These are phyloP conservation scores for Funneliformis geosporum DNA, from an alignment of 192 early-diverging fungal genomes.

Conservation along the genomic window DNA sequence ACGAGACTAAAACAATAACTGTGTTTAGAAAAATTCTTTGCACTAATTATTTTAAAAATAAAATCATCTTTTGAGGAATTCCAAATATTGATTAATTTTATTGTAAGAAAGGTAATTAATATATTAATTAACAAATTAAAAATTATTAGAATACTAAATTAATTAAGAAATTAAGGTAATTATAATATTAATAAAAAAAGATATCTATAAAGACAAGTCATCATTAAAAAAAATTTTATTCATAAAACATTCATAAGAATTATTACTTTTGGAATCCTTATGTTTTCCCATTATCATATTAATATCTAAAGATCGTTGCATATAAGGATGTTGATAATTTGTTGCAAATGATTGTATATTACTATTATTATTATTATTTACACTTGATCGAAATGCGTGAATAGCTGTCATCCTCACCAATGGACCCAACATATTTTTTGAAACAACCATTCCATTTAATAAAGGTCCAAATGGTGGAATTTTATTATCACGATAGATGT, in stretches of 20 bases:
- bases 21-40: too few relatives aligned
- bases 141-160: too few relatives aligned
- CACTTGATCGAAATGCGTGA: slow-evolving; percentile 58
- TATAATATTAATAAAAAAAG: not conserved
- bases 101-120: too few relatives aligned
- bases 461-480: slow-evolving; percentile 88
- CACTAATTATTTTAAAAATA: too few relatives aligned
- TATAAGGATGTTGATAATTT: slow-evolving; percentile 58
- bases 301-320: slow-evolving; percentile 60
- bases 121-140: too few relatives aligned
- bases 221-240: slow-evolving; percentile 18
- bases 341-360: slow-evolving; percentile 16
- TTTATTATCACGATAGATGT: slow-evolving; percentile 49
- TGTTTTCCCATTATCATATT: slow-evolving; percentile 57
- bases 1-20: too few relatives aligned
- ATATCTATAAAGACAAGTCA: not conserved
- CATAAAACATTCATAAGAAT: slow-evolving; percentile 27
- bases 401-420: slow-evolving; percentile 83
- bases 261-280: slow-evolving; percentile 49
- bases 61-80: too few relatives aligned
- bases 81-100: too few relatives aligned
- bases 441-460: slow-evolving; percentile 76
- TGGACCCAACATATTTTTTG: slow-evolving; percentile 68
- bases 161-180: not conserved
- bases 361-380: slow-evolving; percentile 33